Base-by-base conservation (phyloP, 306 rosid species). In the Geum urbanum region DNA sequence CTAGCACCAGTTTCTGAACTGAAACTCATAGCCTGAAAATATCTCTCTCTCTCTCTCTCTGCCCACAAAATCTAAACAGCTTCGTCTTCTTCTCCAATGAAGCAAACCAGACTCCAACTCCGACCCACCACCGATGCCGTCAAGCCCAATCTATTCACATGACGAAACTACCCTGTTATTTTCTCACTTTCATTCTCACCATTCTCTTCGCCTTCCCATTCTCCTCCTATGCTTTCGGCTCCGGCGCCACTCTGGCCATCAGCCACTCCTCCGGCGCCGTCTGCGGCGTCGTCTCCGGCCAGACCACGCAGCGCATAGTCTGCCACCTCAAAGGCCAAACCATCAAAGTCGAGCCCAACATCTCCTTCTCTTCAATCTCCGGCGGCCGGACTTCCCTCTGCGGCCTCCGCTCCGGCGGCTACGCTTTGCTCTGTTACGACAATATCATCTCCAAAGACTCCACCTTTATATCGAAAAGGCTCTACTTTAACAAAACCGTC, bases 221-320 rank as follows among this genome's bases (percentile, higher is more conserved):
- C 0, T 72, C 78, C 35, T 58, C 78, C 35, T 54, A 72, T 76
- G 89, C 88, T 48, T 76, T 89, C 44, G 96, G 96, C 78, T 87
- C 96, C 74, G 96, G 91, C 53, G 74, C 83, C 44, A 88, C 98
- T 50, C 79, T 92, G 14, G 87, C 98, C 47, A 63, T 88, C 76
- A 75, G 74, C 67, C 84, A 74, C 74, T 44, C 54, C 57, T 69
- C 94, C 69, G 77, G 80, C 77, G 80, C 82, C 46, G 94, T 90
- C 3, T 92, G 98, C 71, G 98, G 90, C 76, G 41, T 92, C 69
- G 83, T 84, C 13, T 83, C 96, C 15, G 75, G 50, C 18, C 56
- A 82, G 16, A 63, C 81, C 4, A 82, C 68, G 11, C 96, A 80
- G 24, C 74, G 82, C 72, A 86, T 92, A 71, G 51, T 78, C 57